Evolutionary conservation across 1,284 basidiomycete species (phyloP).

Genomic region (Schizophyllum amplum): DNA sequence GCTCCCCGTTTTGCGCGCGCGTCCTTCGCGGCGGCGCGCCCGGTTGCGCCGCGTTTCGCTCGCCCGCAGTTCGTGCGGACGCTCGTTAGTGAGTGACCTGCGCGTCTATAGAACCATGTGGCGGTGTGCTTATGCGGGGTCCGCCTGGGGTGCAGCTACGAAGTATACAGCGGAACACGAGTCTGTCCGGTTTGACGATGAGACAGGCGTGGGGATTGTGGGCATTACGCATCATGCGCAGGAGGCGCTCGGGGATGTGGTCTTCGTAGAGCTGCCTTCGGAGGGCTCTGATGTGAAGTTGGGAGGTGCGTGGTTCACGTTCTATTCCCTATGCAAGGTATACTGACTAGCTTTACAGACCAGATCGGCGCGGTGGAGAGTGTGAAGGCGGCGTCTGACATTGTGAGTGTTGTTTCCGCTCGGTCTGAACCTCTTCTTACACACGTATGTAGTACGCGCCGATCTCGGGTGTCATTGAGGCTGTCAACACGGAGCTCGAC

Average conservation of each 20-base stretch:
- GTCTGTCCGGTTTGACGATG: slow-evolving; percentile 75
- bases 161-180: slow-evolving; percentile 91
- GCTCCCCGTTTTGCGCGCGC: slow-evolving; percentile 18
- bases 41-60: slow-evolving; percentile 8
- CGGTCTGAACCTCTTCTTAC: slow-evolving; percentile 4
- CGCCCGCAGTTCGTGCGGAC: slow-evolving; percentile 24
- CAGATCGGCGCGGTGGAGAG: slow-evolving; percentile 95
- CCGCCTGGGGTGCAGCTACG: slow-evolving; percentile 45
- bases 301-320: slow-evolving; percentile 57
- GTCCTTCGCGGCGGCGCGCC: slow-evolving; percentile 8
- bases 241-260: slow-evolving; percentile 89
- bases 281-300: slow-evolving; percentile 62
- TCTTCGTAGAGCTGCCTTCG: slow-evolving; percentile 89
- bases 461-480: slow-evolving; percentile 76
- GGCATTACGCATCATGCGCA: slow-evolving; percentile 95
- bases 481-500: slow-evolving; percentile 72
- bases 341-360: slow-evolving; percentile 39
- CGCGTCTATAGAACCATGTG: neutral
- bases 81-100: slow-evolving; percentile 37
- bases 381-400: slow-evolving; percentile 96
- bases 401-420: slow-evolving; percentile 42
- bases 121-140: slow-evolving; percentile 1
- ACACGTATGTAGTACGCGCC: slow-evolving; percentile 70
- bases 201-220: slow-evolving; percentile 75
- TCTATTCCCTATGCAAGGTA: slow-evolving; percentile 4